These are phyloP conservation scores for Microbotryum scabiosae DNA, from an alignment of 1,284 basidiomycete species.

Conservation along the genomic window DNA sequence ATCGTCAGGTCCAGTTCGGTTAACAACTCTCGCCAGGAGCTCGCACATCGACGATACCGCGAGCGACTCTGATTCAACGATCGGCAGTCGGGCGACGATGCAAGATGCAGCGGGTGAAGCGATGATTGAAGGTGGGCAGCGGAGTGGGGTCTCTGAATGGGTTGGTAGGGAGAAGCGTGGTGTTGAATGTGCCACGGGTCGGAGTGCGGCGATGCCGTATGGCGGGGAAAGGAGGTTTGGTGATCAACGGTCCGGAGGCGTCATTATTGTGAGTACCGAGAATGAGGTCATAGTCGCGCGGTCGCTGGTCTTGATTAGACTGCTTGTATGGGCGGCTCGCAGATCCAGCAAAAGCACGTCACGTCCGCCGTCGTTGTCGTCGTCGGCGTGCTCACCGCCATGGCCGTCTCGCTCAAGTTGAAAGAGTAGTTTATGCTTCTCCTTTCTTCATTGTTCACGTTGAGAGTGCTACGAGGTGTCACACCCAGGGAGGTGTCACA, in stretches of 20 bases:
- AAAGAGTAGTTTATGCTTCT: slow-evolving; percentile 9
- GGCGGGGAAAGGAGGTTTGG: neutral
- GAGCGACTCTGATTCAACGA: slow-evolving; percentile 27
- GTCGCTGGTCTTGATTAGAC: neutral
- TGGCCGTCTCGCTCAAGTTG: slow-evolving; percentile 33
- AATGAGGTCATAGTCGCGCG: neutral
- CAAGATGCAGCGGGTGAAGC: neutral
- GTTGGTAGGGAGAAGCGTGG: neutral
- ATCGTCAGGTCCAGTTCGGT: neutral
- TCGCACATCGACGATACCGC: neutral
- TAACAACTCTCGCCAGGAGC: neutral
- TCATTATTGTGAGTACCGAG: slow-evolving; percentile 10
- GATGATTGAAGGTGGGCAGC: neutral
- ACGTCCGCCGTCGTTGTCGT: slow-evolving; percentile 36
- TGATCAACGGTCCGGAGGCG: neutral
- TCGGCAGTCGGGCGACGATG: slow-evolving; percentile 3
- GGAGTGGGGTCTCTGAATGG: neutral
- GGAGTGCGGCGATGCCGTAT: neutral
- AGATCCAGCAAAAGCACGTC: slow-evolving; percentile 10
- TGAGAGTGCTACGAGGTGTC: no score
- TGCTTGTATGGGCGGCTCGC: neutral
- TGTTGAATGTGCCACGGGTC: neutral
- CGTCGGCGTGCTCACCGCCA: slow-evolving; percentile 37
- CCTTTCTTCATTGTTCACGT: no score
- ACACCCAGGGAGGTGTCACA: no score